A percentile compares a stretch with the other conserved stretches of the same genome.
phyloP scores from a whole-genome alignment of 495 filamentous ascomycete genomes.

The Xylaria nigripes region DNA sequence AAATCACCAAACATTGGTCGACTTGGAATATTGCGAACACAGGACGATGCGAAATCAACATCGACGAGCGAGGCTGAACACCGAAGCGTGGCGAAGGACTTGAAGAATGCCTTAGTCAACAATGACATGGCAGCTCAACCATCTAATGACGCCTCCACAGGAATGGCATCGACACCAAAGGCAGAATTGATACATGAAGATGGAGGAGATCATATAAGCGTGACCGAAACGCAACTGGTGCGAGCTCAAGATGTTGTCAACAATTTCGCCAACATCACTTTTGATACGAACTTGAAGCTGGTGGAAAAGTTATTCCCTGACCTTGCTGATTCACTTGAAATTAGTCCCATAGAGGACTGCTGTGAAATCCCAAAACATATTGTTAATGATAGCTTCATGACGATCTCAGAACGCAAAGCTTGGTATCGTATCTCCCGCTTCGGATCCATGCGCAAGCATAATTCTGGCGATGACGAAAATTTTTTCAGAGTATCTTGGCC shows the following conservation, averaged over 20 bases:
- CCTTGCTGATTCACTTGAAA: background rate
- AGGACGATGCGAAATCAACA: constrained; percentile 5
- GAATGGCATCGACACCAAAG: constrained; percentile 11
- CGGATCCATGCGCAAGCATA: constrained; percentile 47
- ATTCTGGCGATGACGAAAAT: constrained; percentile 48
- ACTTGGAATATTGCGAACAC: constrained; percentile 12
- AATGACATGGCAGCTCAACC: background rate
- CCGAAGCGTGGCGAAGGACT: constrained; percentile 32
- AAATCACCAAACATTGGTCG: constrained; percentile 19
- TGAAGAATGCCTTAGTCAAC: constrained; percentile 34
- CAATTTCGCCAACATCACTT: constrained; percentile 27
- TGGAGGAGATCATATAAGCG: background rate
- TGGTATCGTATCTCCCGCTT: constrained; percentile 56
- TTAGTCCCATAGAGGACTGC: background rate
- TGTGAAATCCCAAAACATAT: constrained; percentile 28
- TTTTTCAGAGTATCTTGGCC: constrained; percentile 50
- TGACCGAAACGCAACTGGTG: background rate
- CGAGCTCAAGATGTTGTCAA: constrained; percentile 16
- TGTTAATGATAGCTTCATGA: constrained; percentile 40
- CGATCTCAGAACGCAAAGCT: constrained; percentile 48
- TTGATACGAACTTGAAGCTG: constrained; percentile 32
- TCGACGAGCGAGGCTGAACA: constrained; percentile 1
- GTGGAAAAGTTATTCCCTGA: constrained; percentile 39
- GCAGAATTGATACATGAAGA: background rate
- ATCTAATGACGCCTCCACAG: background rate